Percentiles rank a stretch among this genome's conserved stretches.
Evolutionary conservation across 2,329 filamentous ascomycete species (phyloP).

Genomic region (Clonostachys chloroleuca): DNA sequence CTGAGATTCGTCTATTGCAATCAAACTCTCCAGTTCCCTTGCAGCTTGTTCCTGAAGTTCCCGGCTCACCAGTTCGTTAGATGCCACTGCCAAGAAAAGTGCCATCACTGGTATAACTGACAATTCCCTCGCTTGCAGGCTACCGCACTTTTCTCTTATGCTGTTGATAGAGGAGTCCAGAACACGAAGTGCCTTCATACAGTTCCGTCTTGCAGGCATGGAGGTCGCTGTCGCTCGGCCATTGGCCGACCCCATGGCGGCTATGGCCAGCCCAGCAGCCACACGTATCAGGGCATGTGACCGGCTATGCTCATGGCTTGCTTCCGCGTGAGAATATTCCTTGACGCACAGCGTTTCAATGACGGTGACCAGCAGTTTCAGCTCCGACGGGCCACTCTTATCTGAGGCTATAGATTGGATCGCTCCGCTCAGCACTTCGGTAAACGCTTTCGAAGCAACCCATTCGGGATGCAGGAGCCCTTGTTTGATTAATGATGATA

Average conservation of each 20-base stretch:
- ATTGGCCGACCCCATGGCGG: no score
- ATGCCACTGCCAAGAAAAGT: no score
- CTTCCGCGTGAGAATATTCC: no score
- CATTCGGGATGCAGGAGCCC: conserved; percentile 1
- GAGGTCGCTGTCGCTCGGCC: not conserved
- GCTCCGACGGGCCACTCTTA: not conserved
- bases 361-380: not conserved
- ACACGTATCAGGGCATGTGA: no score
- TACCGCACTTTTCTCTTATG: no score
- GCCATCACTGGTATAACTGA: no score
- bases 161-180: no score
- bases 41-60: no score
- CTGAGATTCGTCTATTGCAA: conserved; percentile 1
- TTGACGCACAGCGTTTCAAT: not conserved
- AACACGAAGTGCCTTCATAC: not conserved
- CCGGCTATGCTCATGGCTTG: no score
- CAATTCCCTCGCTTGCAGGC: no score
- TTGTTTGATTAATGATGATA: conserved; percentile 1
- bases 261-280: no score
- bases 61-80: no score
- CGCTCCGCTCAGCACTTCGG: not conserved
- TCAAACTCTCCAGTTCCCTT: not conserved
- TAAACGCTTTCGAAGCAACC: not conserved
- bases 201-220: not conserved
- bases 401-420: not conserved